These are phyloP conservation scores for Amborella trichopoda DNA, from an alignment of 164 flowering plant species.

Conservation along the genomic window DNA sequence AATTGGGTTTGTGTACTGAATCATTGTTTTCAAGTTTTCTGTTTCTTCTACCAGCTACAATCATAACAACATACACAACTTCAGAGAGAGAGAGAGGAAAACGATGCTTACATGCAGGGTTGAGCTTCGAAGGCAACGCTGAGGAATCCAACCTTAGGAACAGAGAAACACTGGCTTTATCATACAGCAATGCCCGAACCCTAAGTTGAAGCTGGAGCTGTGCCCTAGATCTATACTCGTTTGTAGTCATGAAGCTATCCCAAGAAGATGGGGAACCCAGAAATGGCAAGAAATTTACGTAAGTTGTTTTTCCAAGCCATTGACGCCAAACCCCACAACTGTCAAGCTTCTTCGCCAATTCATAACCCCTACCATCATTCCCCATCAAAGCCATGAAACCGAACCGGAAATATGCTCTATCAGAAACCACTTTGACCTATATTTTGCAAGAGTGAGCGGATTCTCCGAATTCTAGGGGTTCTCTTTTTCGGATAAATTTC, in stretches of 20 bases:
- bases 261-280: conserved; percentile 59
- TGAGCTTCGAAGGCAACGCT: conserved; percentile 43
- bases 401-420: no score
- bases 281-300: conserved; percentile 35
- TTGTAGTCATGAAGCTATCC: conserved; percentile 65
- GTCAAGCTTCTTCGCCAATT: conserved; percentile 76
- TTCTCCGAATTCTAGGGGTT: no score
- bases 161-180: conserved; percentile 73
- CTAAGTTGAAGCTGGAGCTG: conserved; percentile 78
- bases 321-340: conserved; percentile 66
- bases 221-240: conserved; percentile 40
- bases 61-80: no score
- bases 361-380: conserved; percentile 84
- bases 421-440: no score
- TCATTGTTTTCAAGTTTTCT: no score
- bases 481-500: no score
- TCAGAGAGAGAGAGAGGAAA: neutral
- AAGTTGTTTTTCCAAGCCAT: conserved; percentile 83
- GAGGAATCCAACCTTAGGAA: conserved; percentile 29
- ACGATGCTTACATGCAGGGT: conserved; percentile 41
- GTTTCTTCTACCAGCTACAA: no score
- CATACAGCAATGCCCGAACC: conserved; percentile 83
- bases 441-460: no score
- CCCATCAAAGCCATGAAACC: conserved; percentile 85
- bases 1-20: no score